These are phyloP conservation scores for Domatiomyces globalis DNA, from an alignment of 2,329 filamentous ascomycete species.

Conservation along the genomic window DNA sequence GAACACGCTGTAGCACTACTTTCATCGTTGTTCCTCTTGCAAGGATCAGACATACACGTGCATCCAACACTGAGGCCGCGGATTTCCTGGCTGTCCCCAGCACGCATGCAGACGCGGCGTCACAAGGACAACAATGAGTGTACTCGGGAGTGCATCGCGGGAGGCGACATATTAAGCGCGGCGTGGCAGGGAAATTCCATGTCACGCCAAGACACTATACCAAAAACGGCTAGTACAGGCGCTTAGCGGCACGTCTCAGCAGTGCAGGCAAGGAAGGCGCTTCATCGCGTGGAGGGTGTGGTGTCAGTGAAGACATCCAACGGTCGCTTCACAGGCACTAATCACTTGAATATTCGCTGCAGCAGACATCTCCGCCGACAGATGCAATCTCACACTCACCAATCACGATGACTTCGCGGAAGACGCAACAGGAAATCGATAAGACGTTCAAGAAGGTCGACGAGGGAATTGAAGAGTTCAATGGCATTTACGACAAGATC, in stretches of 20 bases:
- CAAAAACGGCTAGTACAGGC: not conserved
- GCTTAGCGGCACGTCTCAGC: not conserved
- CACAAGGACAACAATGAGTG: not conserved
- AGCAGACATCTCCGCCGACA: not conserved
- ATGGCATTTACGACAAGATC: constrained; percentile 95
- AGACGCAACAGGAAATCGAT: constrained; percentile 95
- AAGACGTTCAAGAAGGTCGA: constrained; percentile 98
- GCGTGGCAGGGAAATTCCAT: not conserved
- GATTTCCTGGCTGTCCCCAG: not conserved
- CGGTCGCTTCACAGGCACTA: not conserved
- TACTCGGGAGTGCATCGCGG: too few relatives aligned
- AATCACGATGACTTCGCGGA: constrained; percentile 73
- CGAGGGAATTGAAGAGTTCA: constrained; percentile 84
- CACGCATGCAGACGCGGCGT: not conserved
- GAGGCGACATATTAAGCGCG: not conserved
- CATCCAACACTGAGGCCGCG: not conserved
- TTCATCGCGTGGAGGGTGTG: not conserved
- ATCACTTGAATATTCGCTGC: not conserved
- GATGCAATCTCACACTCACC: not conserved
- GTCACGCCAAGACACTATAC: not conserved
- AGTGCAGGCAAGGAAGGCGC: not conserved
- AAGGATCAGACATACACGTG: not conserved
- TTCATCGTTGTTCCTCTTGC: constrained; percentile 7
- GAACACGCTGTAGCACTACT: constrained; percentile 88
- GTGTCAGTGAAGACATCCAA: not conserved